A percentile compares a stretch with the other conserved stretches of the same genome.
phyloP scores from a whole-genome alignment of 306 rosid species.

The Cucumis hystrix region DNA sequence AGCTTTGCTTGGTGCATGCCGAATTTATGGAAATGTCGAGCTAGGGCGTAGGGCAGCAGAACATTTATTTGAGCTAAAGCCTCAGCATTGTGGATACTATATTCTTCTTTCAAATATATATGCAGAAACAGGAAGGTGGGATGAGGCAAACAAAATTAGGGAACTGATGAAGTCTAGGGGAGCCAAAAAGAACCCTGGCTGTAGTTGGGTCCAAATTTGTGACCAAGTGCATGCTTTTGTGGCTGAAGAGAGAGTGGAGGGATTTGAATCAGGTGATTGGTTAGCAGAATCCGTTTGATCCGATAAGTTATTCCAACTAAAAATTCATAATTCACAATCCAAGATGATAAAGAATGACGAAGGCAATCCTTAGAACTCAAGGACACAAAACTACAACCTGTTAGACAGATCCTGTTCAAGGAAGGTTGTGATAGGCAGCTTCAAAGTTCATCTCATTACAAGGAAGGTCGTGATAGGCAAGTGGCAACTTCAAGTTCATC shows the following conservation, averaged over 20 bases:
- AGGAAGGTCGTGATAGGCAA: too few relatives aligned
- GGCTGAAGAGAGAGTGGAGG: slow-evolving; percentile 45
- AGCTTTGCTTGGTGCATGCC: slow-evolving; percentile 82
- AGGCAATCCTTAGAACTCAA: too few relatives aligned
- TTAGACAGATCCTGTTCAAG: too few relatives aligned
- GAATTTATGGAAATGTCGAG: slow-evolving; percentile 58
- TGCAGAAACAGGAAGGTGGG: slow-evolving; percentile 92
- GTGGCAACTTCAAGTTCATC: neutral
- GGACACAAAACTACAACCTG: too few relatives aligned
- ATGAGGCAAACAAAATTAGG: slow-evolving; percentile 61
- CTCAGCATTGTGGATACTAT: slow-evolving; percentile 74
- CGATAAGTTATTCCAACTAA: neutral
- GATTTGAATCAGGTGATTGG: slow-evolving; percentile 30
- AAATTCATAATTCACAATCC: neutral
- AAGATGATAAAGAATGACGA: neutral
- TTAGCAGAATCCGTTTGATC: slow-evolving; percentile 18
- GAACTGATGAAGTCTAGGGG: slow-evolving; percentile 68
- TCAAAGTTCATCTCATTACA: too few relatives aligned
- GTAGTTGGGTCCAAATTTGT: slow-evolving; percentile 69
- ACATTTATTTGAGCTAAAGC: slow-evolving; percentile 54
- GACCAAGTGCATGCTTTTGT: slow-evolving; percentile 47
- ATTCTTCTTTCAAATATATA: slow-evolving; percentile 77
- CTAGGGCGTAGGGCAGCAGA: slow-evolving; percentile 71
- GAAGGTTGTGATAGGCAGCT: too few relatives aligned
- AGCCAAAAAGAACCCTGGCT: slow-evolving; percentile 60